phyloP scores from a whole-genome alignment of 257 asterid genomes.

The Solanum ossicruentum region DNA sequence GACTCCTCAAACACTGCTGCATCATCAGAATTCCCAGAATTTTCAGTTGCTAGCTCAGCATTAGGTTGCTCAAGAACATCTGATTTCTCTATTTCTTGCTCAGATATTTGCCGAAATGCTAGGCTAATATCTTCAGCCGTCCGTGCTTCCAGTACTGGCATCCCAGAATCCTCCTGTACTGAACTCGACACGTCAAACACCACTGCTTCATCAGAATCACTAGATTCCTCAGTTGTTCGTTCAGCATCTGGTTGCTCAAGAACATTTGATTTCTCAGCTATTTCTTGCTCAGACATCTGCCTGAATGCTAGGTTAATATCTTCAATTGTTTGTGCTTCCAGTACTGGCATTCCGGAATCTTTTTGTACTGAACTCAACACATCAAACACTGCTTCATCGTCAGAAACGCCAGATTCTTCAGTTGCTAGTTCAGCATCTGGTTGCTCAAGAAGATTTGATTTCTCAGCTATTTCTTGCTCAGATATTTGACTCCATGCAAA shows the following conservation, averaged over 20 bases:
- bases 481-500: not conserved
- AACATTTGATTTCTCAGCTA: not conserved
- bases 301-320: not conserved
- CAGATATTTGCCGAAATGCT: slow-evolving; percentile 12
- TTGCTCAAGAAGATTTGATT: not conserved
- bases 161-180: not conserved
- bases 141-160: slow-evolving; percentile 20
- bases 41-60: not conserved
- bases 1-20: not conserved
- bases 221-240: not conserved
- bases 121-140: slow-evolving; percentile 10
- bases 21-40: not conserved
- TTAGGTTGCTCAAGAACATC: not conserved
- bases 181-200: not conserved
- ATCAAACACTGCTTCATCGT: not conserved
- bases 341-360: slow-evolving; percentile 6
- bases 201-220: not conserved
- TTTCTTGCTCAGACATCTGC: not conserved
- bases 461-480: not conserved
- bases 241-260: not conserved
- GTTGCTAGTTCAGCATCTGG: not conserved
- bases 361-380: not conserved
- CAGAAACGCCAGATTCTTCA: not conserved
- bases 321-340: slow-evolving; percentile 17
- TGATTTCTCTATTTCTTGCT: not conserved